Evolutionary conservation across 805 yeast genomes (phyloP), one percentile per base, ranked within the genome.

Genomic region (Ogataea siamensis): DNA sequence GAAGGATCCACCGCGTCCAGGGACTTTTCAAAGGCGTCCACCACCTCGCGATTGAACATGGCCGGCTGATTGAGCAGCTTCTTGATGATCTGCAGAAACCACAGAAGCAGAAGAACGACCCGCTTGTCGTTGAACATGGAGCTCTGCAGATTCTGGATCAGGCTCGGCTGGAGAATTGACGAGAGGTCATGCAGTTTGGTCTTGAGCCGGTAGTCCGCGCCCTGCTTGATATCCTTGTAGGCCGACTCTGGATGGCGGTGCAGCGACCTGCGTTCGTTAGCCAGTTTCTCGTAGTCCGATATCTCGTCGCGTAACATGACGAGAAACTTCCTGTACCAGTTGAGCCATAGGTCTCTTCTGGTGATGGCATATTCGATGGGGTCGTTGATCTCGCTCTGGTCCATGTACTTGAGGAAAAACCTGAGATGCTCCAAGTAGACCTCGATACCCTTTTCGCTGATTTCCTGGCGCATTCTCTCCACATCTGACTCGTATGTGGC

Each of bases 351-450:
- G 27, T 58, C 60, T 17, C 57, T 49, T 42, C 67, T 44, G 4
- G 60, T 51, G 10, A 56, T 38, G 7, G 67, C 62, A 39, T 53
- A 59, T 17, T 45, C 46, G n/a, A 61, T 32, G 0, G 62, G 55
- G 37, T 61, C 67, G 35, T 58, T 54, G 25, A 42, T 32, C 25
- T 55, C 62, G 8, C 62, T 42, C n/a, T 60, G 61, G 32, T 59
- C 57, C 58, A 56, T 55, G 28, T 56, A 59, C 29, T 59, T 54
- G 23, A 53, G 24, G 34, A 60, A 58, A 28, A 61, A 57, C 22
- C 57, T 47, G 12, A 61, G 45, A 32, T 54, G 60, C 9, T 58
- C 62, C 11, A 60, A 32, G 33, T 59, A 60, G 3, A 43, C 40
- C 20, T 53, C 53, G 37, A 50, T 34, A 5, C 52, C 48, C 28